Base-by-base conservation (phyloP, 2,329 filamentous ascomycete genomes). In the Fusarium sublunatum region DNA sequence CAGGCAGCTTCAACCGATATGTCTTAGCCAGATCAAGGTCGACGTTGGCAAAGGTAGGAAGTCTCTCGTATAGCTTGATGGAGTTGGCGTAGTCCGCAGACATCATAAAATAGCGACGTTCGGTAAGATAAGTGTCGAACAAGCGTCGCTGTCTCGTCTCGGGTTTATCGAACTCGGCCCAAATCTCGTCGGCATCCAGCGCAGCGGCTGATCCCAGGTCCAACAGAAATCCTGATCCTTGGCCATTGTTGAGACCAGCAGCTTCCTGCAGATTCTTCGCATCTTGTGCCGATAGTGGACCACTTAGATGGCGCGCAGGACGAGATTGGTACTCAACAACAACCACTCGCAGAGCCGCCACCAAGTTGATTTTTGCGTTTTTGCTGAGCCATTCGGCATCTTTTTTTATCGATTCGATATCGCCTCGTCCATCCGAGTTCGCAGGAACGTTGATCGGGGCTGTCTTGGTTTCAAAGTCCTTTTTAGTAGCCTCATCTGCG, bases 301-400 rank as follows among this genome's bases (percentile, higher is more conserved):
- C 85, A 38, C 88, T 81, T 2, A 97, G 83, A 68, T 93, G 88
- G 41, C 83, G 82, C n/a, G 86, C 82, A n/a, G 92, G 81, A 32
- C 92, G 87, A 64, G 85, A 86, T 77, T 98, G 94, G 82, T 90
- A 91, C 82, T 98, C 95, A 41, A 95, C 78, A 7, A 96, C 80
- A 3, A 89, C 89, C 39, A 96, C 82, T 58, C 95, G 87, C 70
- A 99, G 81, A 25, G 94, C 93, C 11, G 89, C 86, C 39, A 95
- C 81, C 74, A 97, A 88, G 75, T 95, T 92, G 65, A 97, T 87
- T 40, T 86, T 83, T 46, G 88, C 87, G 71, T 89, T 87, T 70
- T 90, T 87, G 76, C 92, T 93, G 61, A 99, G 81, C 93, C 93
- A 98, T 67, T 90, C 75, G 31, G 92, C 86, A 79, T 98, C 93